phyloP scores from a whole-genome alignment of 2,329 filamentous ascomycete species.

The Venturia aucupariae region DNA sequence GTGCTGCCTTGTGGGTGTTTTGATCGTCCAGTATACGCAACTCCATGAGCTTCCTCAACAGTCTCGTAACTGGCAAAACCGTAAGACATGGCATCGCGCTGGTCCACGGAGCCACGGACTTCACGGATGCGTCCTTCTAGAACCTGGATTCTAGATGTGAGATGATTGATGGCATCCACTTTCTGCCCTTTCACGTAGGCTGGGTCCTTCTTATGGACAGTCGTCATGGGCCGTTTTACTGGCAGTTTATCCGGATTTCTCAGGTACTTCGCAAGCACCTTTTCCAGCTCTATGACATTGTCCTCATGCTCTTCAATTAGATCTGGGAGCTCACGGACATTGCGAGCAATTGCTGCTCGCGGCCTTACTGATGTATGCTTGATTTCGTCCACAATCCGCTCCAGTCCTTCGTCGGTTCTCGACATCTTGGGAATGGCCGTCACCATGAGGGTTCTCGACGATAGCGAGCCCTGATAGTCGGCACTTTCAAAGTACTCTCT shows the following conservation, averaged over 20 bases:
- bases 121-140: conserved; percentile 80
- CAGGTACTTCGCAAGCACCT: conserved; percentile 78
- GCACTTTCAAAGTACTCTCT: conserved; percentile 73
- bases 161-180: conserved; percentile 89
- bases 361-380: conserved; percentile 72
- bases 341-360: conserved; percentile 74
- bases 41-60: conserved; percentile 78
- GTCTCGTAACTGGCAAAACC: conserved; percentile 91
- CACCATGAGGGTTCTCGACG: conserved; percentile 56
- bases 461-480: conserved; percentile 81
- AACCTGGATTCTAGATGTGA: conserved; percentile 73
- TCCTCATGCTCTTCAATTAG: conserved; percentile 78
- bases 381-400: conserved; percentile 70
- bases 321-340: conserved; percentile 80
- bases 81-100: conserved; percentile 78
- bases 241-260: conserved; percentile 79
- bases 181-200: conserved; percentile 61
- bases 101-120: conserved; percentile 72
- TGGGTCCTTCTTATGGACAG: conserved; percentile 70
- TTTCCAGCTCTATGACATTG: conserved; percentile 72
- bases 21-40: conserved; percentile 71
- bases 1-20: conserved; percentile 73
- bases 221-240: conserved; percentile 64
- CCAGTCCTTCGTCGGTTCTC: conserved; percentile 77
- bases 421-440: conserved; percentile 74